These are phyloP conservation scores for Vigna mungo DNA, from an alignment of 306 rosid species.

Conservation along the genomic window DNA sequence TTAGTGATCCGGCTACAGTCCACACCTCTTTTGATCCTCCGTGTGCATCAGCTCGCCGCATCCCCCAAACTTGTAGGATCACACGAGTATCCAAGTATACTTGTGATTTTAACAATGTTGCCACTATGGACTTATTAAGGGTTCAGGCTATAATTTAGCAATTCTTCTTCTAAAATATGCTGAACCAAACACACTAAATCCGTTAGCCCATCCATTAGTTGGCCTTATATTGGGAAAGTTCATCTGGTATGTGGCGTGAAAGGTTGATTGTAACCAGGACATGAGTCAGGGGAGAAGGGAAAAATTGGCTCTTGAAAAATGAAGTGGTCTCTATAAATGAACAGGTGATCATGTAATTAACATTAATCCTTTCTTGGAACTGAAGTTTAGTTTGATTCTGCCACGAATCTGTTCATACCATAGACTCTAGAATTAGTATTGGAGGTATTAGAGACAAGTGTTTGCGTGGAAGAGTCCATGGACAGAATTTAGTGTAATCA, in stretches of 20 bases:
- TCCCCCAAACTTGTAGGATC: no score
- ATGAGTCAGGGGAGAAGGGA: background rate
- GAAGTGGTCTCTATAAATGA: background rate
- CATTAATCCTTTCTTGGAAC: background rate
- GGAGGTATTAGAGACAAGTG: background rate
- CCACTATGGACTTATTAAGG: background rate
- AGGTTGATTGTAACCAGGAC: background rate
- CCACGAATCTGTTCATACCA: background rate
- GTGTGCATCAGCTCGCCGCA: no score
- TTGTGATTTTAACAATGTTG: no score
- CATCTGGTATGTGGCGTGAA: background rate
- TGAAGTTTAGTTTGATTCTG: conserved; percentile 25
- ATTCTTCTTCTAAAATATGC: background rate
- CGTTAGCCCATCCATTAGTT: background rate
- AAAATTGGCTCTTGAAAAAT: background rate
- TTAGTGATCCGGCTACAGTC: no score
- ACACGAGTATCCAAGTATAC: no score
- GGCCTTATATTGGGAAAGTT: background rate
- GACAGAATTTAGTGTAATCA: background rate
- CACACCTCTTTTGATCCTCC: no score
- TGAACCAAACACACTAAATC: background rate
- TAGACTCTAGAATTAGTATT: background rate
- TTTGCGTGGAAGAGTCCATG: background rate
- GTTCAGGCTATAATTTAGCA: background rate
- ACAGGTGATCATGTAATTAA: background rate